Evolutionary conservation across 306 rosid genomes (phyloP).

Genomic region (Astragalus membranaceus): DNA sequence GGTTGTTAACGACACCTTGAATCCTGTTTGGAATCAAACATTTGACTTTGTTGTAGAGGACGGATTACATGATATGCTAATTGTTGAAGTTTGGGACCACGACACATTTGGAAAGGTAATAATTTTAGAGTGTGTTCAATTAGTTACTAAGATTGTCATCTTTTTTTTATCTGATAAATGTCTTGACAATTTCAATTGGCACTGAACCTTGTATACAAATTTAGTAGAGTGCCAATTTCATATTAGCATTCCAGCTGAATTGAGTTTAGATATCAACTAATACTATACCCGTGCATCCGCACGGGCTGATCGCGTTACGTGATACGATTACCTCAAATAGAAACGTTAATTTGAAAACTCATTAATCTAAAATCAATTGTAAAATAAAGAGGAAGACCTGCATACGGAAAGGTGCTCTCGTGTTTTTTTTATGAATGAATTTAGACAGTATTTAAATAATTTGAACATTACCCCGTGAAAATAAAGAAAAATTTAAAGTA

Average conservation of each 20-base stretch:
- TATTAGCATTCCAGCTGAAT: background rate
- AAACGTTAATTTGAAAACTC: too few species aligned
- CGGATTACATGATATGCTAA: slow-evolving; percentile 92
- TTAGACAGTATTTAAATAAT: too few species aligned
- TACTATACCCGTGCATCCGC: too few species aligned
- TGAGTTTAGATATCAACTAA: slow-evolving; percentile 8
- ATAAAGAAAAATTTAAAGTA: too few species aligned
- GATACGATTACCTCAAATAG: too few species aligned
- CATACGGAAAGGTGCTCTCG: too few species aligned
- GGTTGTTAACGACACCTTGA: slow-evolving; percentile 87
- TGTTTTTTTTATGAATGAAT: too few species aligned
- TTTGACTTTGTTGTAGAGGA: slow-evolving; percentile 95
- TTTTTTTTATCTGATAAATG: background rate
- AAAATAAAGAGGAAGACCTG: too few species aligned
- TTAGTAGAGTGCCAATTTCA: background rate
- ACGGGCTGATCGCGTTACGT: too few species aligned
- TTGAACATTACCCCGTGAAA: too few species aligned
- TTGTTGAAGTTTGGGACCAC: slow-evolving; percentile 86
- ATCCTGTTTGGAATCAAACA: slow-evolving; percentile 98
- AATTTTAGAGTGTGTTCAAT: background rate
- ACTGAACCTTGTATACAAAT: background rate
- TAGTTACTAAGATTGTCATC: background rate
- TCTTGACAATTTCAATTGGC: background rate
- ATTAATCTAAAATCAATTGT: too few species aligned
- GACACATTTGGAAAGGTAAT: slow-evolving; percentile 97